Base-by-base conservation (phyloP, 805 yeast species). In the Yarrowia porcina region DNA sequence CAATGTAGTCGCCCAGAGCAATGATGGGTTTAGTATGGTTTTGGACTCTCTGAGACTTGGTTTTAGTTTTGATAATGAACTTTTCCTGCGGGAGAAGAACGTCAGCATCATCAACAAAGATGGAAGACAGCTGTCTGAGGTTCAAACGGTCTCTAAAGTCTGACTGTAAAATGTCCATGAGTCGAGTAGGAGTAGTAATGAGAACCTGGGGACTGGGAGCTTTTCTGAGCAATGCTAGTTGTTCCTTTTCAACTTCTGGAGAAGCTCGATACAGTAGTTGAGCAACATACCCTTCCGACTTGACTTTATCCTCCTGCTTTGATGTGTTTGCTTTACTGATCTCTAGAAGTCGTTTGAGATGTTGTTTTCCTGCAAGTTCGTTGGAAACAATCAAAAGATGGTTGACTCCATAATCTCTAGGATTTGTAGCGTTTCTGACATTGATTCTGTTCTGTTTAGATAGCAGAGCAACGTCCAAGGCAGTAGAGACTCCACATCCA, bases 91-190 rank as follows among this genome's bases (percentile, higher is more conserved):
- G 61, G n/a, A 56, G 30, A 9, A 56, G 27, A 17, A 39, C 47
- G 39, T 56, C 61, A 4, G 49, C 61, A 12, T 56, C 49, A 21
- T 56, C 61, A 1, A 56, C 42, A 27, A 15, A 39, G 30, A 56
- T 27, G 27, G 61, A 56, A 20, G 61, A 56, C 23, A 56, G 39
- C 28, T 56, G 61, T 7, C 28, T 38, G 49, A 56, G 36, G 8
- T 41, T 56, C 30, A 56, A 38, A n/a, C 47, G 32, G 30, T 41
- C 15, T 21, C 61, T 20, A 27, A 56, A 56, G 30, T 41, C 49
- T 2, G 61, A 56, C 44, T 59, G 54, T n/a, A 59, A 20, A n/a
- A 59, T 17, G 27, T 59, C 63, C 54, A 59, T 42, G 7, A 59
- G 44, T 23, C 63, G 33, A 2, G 54, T 59, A 4, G 63, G 63